Conservation (phyloP, 192 early-diverging fungal species). For the Phycomyces blakesleeanus region DNA sequence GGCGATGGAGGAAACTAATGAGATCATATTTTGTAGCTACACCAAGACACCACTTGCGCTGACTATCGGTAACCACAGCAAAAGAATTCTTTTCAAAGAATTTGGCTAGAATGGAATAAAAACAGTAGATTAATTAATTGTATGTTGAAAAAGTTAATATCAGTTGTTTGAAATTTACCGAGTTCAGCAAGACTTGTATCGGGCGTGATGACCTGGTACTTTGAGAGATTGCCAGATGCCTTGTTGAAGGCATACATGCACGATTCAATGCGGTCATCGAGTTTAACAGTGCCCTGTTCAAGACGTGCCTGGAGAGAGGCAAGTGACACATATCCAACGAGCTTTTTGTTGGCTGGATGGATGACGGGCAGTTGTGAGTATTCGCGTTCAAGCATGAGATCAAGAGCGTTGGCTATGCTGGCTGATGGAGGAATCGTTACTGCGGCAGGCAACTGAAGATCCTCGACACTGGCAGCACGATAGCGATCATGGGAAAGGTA, state of each 20-base stretch:
- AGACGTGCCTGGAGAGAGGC: slow-evolving; percentile 55
- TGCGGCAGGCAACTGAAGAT: slow-evolving; percentile 78
- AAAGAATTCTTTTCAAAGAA: slow-evolving; percentile 84
- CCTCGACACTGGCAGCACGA: slow-evolving; percentile 78
- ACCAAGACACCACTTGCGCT: slow-evolving; percentile 76
- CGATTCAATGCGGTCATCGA: slow-evolving; percentile 45
- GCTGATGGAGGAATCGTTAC: slow-evolving; percentile 60
- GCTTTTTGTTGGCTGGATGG: slow-evolving; percentile 52
- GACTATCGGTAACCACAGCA: slow-evolving; percentile 77
- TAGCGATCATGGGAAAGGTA: slow-evolving; percentile 62
- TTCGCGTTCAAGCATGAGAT: slow-evolving; percentile 76
- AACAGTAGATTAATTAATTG: background rate
- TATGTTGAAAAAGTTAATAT: background rate
- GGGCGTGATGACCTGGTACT: slow-evolving; percentile 78
- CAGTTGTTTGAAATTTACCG: slow-evolving; percentile 17
- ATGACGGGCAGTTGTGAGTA: slow-evolving; percentile 87
- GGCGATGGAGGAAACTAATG: slow-evolving; percentile 65
- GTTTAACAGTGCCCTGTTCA: slow-evolving; percentile 45
- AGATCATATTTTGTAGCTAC: slow-evolving; percentile 77
- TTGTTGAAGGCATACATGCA: slow-evolving; percentile 68
- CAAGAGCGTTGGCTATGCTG: slow-evolving; percentile 58
- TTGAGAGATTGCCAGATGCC: slow-evolving; percentile 6
- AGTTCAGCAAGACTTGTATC: slow-evolving; percentile 74
- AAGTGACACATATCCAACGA: slow-evolving; percentile 75
- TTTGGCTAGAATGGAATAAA: slow-evolving; percentile 35